phyloP scores from a whole-genome alignment of 306 rosid species.

The Glycyrrhiza uralensis region DNA sequence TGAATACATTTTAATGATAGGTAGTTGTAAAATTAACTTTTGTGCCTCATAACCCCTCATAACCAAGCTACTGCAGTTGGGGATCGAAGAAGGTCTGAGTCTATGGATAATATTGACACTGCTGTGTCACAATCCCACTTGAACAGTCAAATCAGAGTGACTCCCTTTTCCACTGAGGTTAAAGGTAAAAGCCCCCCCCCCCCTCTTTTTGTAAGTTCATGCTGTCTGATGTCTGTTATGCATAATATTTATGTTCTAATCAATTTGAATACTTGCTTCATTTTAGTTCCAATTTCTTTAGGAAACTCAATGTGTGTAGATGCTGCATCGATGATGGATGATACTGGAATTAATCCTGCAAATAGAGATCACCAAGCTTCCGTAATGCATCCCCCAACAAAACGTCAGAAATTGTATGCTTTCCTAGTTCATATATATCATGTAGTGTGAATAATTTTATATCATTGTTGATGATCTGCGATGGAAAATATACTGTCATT shows the following conservation, averaged over 20 bases:
- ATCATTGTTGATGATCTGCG: conserved; percentile 18
- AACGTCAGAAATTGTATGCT: conserved; percentile 83
- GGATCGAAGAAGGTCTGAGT: conserved; percentile 52
- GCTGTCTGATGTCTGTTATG: too few relatives aligned
- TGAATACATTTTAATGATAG: conserved; percentile 17
- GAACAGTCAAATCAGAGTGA: conserved; percentile 40
- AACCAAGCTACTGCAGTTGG: conserved; percentile 46
- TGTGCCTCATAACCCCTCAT: conserved; percentile 55
- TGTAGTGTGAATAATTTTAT: conserved; percentile 25
- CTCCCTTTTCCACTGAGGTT: conserved; percentile 30
- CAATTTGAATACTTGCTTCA: conserved; percentile 24
- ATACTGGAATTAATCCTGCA: conserved; percentile 51
- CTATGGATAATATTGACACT: conserved; percentile 40
- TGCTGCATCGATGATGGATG: conserved; percentile 48
- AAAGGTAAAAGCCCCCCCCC: conserved; percentile 43
- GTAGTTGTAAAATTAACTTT: conserved; percentile 10
- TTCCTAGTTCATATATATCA: conserved; percentile 35
- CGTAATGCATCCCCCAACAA: conserved; percentile 62
- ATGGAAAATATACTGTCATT: background rate
- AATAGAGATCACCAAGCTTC: conserved; percentile 48
- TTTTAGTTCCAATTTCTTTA: conserved; percentile 31
- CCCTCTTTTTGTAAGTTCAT: background rate
- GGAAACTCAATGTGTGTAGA: conserved; percentile 46
- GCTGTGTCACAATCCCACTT: conserved; percentile 37
- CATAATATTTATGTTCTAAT: conserved; percentile 8